Percentiles rank a stretch among this genome's conserved stretches.
Conservation (phyloP, 495 filamentous ascomycete genomes). For the Aspergillus funiculosus region DNA sequence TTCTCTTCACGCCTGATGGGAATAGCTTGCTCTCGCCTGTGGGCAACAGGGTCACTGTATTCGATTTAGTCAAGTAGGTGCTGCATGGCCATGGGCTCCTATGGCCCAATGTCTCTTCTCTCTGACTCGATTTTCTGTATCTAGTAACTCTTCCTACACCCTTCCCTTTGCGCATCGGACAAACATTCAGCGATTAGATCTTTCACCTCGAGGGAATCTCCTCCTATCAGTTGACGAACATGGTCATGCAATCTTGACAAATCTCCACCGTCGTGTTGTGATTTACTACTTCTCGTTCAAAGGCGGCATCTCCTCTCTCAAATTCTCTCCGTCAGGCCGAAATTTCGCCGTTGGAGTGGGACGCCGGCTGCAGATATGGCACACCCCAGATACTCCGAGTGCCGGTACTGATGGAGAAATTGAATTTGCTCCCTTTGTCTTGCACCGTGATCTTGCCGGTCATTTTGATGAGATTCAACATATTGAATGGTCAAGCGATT, state of each 20-base stretch:
- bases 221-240: constrained; percentile 91
- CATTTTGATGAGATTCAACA: constrained; percentile 82
- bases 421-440: constrained; percentile 90
- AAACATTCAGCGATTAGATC: constrained; percentile 81
- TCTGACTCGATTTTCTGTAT: not conserved
- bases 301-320: constrained; percentile 70
- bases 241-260: constrained; percentile 86
- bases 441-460: constrained; percentile 76
- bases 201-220: constrained; percentile 83
- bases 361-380: constrained; percentile 86
- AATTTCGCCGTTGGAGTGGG: constrained; percentile 85
- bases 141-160: constrained; percentile 91
- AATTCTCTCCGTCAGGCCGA: constrained; percentile 86
- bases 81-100: not conserved
- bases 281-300: constrained; percentile 95
- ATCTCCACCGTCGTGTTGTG: constrained; percentile 74
- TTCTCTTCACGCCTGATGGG: constrained; percentile 95
- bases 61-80: constrained; percentile 88
- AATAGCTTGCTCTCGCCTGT: constrained; percentile 94
- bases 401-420: constrained; percentile 70
- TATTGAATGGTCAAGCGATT: constrained; percentile 93
- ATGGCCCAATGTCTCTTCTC: not conserved
- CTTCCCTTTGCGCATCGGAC: constrained; percentile 90
- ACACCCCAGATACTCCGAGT: constrained; percentile 83
- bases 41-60: constrained; percentile 90